These are phyloP conservation scores for Podila epicladia DNA, from an alignment of 192 early-diverging fungal species.

Conservation along the genomic window DNA sequence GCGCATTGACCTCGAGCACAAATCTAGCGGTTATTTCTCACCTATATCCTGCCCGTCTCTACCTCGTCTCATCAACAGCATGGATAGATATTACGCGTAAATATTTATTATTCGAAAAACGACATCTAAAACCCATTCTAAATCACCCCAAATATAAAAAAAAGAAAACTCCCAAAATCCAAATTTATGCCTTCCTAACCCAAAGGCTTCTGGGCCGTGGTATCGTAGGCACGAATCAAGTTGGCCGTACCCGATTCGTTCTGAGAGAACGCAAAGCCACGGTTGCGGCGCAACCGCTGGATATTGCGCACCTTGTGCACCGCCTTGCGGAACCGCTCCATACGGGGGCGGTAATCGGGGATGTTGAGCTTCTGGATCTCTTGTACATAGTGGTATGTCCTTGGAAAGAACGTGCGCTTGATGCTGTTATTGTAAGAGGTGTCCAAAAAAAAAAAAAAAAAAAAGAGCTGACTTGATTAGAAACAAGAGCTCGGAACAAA, in stretches of 20 bases:
- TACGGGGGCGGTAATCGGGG: slow-evolving; percentile 96
- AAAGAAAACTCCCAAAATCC: not conserved
- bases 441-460: too few species aligned
- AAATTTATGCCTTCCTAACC: slow-evolving; percentile 46
- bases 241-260: slow-evolving; percentile 83
- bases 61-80: too few species aligned
- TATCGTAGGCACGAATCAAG: slow-evolving; percentile 66
- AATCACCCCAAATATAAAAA: not conserved
- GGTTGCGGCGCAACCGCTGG: slow-evolving; percentile 90
- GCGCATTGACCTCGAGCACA: too few species aligned
- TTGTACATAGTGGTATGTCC: slow-evolving; percentile 95
- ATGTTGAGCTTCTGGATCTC: slow-evolving; percentile 99
- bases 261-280: slow-evolving; percentile 98
- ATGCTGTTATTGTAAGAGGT: slow-evolving; percentile 46
- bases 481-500: too few species aligned
- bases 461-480: too few species aligned
- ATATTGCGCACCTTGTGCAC: slow-evolving; percentile 96
- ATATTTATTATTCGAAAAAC: not conserved
- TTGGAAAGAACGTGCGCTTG: slow-evolving; percentile 80
- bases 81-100: too few species aligned
- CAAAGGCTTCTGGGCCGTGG: slow-evolving; percentile 63
- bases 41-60: too few species aligned
- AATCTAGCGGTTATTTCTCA: too few species aligned
- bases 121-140: not conserved
- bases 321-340: slow-evolving; percentile 98